Conservation (phyloP, 2,329 filamentous ascomycete species). For the Pseudogymnoascus sp. region DNA sequence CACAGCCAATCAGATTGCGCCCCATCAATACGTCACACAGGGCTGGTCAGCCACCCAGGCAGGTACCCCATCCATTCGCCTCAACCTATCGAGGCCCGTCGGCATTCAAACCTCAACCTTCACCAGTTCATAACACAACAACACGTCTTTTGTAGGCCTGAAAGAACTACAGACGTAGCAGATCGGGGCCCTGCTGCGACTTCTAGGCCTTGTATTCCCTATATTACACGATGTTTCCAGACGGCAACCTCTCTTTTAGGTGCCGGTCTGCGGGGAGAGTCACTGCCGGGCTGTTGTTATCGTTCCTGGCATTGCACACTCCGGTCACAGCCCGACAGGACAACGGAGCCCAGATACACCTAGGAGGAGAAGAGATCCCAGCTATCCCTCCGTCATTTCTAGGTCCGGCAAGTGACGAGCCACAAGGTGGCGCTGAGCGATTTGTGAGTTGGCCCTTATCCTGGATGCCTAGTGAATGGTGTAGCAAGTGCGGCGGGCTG, state of each 20-base stretch:
- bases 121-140: neutral
- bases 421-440: constrained; percentile 11
- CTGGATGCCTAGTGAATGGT: neutral
- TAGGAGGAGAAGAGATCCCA: constrained; percentile 35
- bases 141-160: neutral
- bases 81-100: constrained; percentile 2
- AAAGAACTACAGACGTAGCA: neutral
- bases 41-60: constrained; percentile 8
- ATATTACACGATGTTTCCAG: constrained; percentile 15
- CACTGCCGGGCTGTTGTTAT: constrained; percentile 55
- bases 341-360: neutral
- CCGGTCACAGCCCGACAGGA: constrained; percentile 18
- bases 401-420: constrained; percentile 32
- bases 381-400: constrained; percentile 38
- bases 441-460: constrained; percentile 18
- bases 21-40: neutral
- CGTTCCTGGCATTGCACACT: constrained; percentile 54
- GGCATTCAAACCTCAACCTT: constrained; percentile 2
- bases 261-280: constrained; percentile 55
- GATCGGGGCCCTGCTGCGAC: neutral
- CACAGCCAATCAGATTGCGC: neutral
- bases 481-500: neutral
- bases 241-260: constrained; percentile 14
- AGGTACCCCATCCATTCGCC: constrained; percentile 9
- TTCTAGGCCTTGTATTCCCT: neutral